A percentile compares a stretch with the other conserved stretches of the same genome.
Conservation (phyloP, 495 filamentous ascomycete genomes). For the Delitschia confertaspora region DNA sequence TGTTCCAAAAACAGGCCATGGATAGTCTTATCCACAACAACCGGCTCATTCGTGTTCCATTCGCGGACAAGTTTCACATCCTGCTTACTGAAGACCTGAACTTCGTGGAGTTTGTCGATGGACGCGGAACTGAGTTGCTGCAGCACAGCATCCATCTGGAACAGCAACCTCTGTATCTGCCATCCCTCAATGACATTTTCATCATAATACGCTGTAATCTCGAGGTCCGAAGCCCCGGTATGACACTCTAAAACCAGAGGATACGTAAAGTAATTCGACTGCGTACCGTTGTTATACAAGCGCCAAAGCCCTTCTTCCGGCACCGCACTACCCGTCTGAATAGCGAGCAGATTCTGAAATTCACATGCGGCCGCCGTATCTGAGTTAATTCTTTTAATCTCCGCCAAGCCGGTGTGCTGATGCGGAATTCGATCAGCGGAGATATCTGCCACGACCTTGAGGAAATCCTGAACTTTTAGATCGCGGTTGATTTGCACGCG, state of each 20-base stretch:
- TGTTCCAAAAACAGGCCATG: conserved; percentile 46
- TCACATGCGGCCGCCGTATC: conserved; percentile 59
- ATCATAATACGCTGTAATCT: conserved; percentile 21
- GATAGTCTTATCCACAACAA: conserved; percentile 40
- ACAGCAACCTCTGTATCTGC: conserved; percentile 18
- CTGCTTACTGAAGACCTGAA: conserved; percentile 18
- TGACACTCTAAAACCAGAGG: conserved; percentile 25
- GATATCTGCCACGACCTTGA: conserved; percentile 38
- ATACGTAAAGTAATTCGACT: conserved; percentile 28
- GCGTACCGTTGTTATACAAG: conserved; percentile 20
- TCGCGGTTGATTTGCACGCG: conserved; percentile 36
- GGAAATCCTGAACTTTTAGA: conserved; percentile 34
- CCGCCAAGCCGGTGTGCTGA: conserved; percentile 51
- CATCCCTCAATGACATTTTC: conserved; percentile 17
- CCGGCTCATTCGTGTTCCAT: conserved; percentile 15
- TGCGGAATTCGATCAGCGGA: conserved; percentile 44
- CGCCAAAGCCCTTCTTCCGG: conserved; percentile 23
- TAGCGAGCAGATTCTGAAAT: conserved; percentile 50
- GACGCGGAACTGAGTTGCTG: conserved; percentile 13
- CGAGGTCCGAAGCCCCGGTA: conserved; percentile 4
- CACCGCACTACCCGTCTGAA: conserved; percentile 37
- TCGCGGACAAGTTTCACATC: conserved; percentile 9
- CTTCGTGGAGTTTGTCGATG: conserved; percentile 15
- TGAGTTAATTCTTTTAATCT: conserved; percentile 52
- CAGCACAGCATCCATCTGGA: conserved; percentile 19